Evolutionary conservation across 1,284 basidiomycete genomes (phyloP), one percentile per base, ranked within the genome.

Genomic region (Fomitopsis palustris): DNA sequence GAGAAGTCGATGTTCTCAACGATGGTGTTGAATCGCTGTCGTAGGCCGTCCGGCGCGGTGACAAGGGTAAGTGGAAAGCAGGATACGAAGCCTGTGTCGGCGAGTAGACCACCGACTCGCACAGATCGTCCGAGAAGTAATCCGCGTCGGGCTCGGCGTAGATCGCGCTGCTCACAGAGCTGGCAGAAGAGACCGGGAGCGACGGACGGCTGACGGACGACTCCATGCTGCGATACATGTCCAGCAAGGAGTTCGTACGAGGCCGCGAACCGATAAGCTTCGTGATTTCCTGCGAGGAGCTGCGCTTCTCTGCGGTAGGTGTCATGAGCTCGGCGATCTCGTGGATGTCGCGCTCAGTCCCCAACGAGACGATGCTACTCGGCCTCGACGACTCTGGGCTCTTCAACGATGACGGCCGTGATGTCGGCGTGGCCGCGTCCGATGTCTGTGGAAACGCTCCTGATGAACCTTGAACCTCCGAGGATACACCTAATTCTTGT

Each of bases 21-120:
- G 78, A 80, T 12, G 79, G 80, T 8, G 75, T 77, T n/a, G 54
- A 55, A 60, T 81, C 78, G 38, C 75, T 76, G 59, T 77, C 72
- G 42, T 62, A 49, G 0, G 69, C 55, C 51, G 55, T 57, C 23
- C 60, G 55, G 27, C 62, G 61, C 1, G 64, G 65, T 29, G 60
- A 53, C 39, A 64, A 64, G 25, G 66, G 68, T 39, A 68, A 67
- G 58, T 66, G 66, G 61, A 69, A 72, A 31, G 60, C 31, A 19
- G 68, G 65, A 45, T 60, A 65, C 3, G 64, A 16, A 5, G 62
- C 43, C 17, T 61, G 60, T 16, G 56, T 60, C 5, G 69, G 62
- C 17, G 64, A 31, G 23, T 67, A 65, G 37, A 67, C 57, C 14
- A 69, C 60, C 57, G 66, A 58, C 57, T 74, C 67, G 49, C 62